phyloP scores from a whole-genome alignment of 1,284 basidiomycete genomes.

The Tilletia horrida region DNA sequence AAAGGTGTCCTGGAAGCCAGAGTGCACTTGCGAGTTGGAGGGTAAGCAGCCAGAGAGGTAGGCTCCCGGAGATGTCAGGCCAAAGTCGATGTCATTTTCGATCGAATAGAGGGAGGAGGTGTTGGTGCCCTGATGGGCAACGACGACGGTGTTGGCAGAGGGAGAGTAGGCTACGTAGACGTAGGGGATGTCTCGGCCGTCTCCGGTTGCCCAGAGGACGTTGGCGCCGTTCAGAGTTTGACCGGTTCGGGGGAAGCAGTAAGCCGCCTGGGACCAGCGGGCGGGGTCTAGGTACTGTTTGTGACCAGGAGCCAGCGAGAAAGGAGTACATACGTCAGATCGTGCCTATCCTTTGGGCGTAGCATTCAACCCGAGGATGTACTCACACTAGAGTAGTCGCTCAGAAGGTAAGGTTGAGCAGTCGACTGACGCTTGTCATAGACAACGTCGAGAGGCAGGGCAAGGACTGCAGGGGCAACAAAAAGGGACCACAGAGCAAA shows the following conservation, averaged over 20 bases:
- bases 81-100: conserved; percentile 35
- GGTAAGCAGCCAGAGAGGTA: conserved; percentile 31
- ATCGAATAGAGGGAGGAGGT: conserved; percentile 31
- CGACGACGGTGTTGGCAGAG: conserved; percentile 32
- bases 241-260: conserved; percentile 30
- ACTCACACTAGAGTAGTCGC: neutral
- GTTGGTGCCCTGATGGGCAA: conserved; percentile 40
- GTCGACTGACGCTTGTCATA: neutral
- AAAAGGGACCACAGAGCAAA: neutral
- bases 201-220: conserved; percentile 38
- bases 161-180: conserved; percentile 38
- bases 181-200: conserved; percentile 33
- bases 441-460: neutral
- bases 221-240: conserved; percentile 32
- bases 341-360: too few relatives aligned
- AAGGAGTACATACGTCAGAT: neutral
- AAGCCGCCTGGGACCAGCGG: conserved; percentile 34
- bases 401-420: neutral
- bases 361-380: too few relatives aligned
- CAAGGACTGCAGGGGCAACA: neutral
- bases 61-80: conserved; percentile 27
- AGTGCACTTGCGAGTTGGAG: conserved; percentile 28
- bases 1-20: conserved; percentile 48
- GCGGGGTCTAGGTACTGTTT: conserved; percentile 31
- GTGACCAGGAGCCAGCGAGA: too few relatives aligned